Base-by-base conservation (phyloP, 441 rosid genomes). In the Manihot esculenta region DNA sequence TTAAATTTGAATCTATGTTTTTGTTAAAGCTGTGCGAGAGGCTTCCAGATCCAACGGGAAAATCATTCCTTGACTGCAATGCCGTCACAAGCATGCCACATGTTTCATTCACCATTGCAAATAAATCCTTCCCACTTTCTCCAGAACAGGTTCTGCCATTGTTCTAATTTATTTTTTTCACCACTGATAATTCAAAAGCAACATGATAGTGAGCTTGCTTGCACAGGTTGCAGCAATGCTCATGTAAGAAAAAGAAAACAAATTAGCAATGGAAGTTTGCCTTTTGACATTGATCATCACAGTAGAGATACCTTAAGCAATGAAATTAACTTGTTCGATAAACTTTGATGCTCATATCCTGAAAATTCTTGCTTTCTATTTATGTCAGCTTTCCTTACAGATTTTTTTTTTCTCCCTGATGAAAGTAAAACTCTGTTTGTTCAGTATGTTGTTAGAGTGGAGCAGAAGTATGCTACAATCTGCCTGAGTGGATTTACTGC, bases 401-500 rank as follows among this genome's bases (percentile, higher is more conserved):
- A 56, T 24, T 18, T 38, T 51, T 17, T 3, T 1, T 10, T 8
- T 23, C 7, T 5, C 41, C 41, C 7, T 7, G 3, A 4, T 44
- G 64, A 7, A 7, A 69, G 45, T 72, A 44, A 12, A 38, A 65
- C 14, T 60, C 33, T 27, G 71, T 47, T 41, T 17, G 53, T 56
- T 35, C 79, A 86, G 89, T 86, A 88, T 24, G 63, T 79, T 45
- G 77, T 88, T 41, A 76, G 68, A 74, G 72, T 88, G 61, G 81
- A 82, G 65, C 80, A 79, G 44, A 72, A 78, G 18, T 62, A 66
- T 62, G 68, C 81, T 2, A 70, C 82, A 0, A 61, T 80, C 42
- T 84, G 92, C 71, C 27, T 88, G 23, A 88, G 92, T 35, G 87
- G 88, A 56, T 88, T 86, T 68, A 74, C 79, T 20, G 78, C 81